phyloP scores from a whole-genome alignment of 2,329 filamentous ascomycete species.

The Exophiala xenobiotica region DNA sequence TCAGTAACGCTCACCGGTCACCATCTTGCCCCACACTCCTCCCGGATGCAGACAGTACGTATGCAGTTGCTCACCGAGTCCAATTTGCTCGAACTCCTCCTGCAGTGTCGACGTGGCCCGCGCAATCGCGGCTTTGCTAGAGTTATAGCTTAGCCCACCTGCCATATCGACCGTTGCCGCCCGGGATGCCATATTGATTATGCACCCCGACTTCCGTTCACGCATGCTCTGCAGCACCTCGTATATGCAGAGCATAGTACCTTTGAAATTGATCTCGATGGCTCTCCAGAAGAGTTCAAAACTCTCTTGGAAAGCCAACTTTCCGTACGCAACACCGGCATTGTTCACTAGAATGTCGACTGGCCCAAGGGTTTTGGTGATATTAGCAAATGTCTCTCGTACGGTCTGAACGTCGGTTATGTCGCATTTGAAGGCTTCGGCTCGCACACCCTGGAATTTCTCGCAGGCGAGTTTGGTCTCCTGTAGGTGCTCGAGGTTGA shows the following conservation, averaged over 20 bases:
- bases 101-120: conserved; percentile 7
- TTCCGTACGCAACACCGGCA: conserved; percentile 27
- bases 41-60: conserved; percentile 10
- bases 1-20: neutral
- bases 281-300: conserved; percentile 6
- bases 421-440: conserved; percentile 23
- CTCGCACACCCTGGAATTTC: conserved; percentile 8
- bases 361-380: conserved; percentile 2
- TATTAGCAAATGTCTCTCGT: neutral
- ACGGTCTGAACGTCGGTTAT: conserved; percentile 27
- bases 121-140: conserved; percentile 6
- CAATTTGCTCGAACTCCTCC: conserved; percentile 5
- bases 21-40: conserved; percentile 7
- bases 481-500: conserved; percentile 13
- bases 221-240: conserved; percentile 7
- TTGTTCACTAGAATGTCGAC: conserved; percentile 32
- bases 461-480: conserved; percentile 15
- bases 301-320: conserved; percentile 18
- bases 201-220: conserved; percentile 4
- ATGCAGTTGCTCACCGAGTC: conserved; percentile 1
- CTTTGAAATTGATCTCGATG: conserved; percentile 12
- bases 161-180: conserved; percentile 8
- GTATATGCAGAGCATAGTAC: conserved; percentile 1
- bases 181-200: conserved; percentile 13
- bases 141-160: conserved; percentile 4